Conservation (phyloP, 129 eudicot genomes). For the Tagetes patula region DNA sequence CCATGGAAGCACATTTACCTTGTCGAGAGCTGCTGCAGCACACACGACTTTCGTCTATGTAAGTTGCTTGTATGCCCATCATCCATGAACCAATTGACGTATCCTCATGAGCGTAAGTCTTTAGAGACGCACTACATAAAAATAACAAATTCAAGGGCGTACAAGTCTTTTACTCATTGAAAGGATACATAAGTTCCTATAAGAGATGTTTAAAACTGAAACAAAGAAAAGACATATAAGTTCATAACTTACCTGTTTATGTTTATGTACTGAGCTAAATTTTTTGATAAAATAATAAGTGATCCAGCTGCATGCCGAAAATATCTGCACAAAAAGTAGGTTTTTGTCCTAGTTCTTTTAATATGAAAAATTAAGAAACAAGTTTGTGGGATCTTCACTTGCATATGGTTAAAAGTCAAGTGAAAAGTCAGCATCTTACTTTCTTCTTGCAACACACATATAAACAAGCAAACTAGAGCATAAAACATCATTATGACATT, state of each 20-base stretch:
- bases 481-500: neutral
- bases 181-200: neutral
- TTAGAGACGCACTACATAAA: conserved; percentile 64
- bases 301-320: conserved; percentile 83
- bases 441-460: conserved; percentile 11
- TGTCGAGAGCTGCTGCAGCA: conserved; percentile 70
- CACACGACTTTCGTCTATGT: conserved; percentile 79
- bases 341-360: neutral
- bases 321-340: conserved; percentile 53
- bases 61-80: conserved; percentile 88
- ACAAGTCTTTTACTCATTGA: conserved; percentile 2
- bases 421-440: conserved; percentile 7
- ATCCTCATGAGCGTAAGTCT: conserved; percentile 85
- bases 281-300: conserved; percentile 59
- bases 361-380: neutral
- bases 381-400: neutral
- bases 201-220: neutral
- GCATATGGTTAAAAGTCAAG: conserved; percentile 6
- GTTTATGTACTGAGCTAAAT: conserved; percentile 64
- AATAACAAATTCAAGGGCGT: conserved; percentile 12
- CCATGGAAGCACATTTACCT: conserved; percentile 48
- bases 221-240: neutral
- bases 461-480: neutral
- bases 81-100: conserved; percentile 92
- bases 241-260: conserved; percentile 58